phyloP scores from a whole-genome alignment of 345 rosid species.

The Bruguiera gymnorhiza region DNA sequence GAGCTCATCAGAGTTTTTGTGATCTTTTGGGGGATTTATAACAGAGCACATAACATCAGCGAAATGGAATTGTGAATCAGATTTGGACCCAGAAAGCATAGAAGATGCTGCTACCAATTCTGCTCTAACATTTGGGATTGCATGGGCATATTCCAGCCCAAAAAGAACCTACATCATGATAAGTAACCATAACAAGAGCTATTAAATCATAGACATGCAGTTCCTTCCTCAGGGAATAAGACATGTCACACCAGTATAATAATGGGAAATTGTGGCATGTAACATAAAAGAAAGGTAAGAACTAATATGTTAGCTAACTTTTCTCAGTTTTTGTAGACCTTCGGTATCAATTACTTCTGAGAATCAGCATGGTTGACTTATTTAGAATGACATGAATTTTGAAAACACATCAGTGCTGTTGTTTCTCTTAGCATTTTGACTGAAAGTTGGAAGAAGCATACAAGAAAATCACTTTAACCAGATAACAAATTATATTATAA shows the following conservation, averaged over 20 bases:
- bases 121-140: constrained; percentile 49
- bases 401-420: background rate
- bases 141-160: constrained; percentile 80
- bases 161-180: constrained; percentile 59
- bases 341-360: background rate
- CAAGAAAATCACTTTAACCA: background rate
- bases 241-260: background rate
- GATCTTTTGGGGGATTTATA: constrained; percentile 45
- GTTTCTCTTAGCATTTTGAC: background rate
- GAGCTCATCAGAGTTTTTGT: constrained; percentile 26
- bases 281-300: background rate
- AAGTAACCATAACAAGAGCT: constrained; percentile 6
- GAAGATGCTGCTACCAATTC: constrained; percentile 34
- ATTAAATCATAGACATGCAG: background rate
- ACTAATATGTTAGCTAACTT: background rate
- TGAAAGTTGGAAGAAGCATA: background rate
- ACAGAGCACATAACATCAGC: constrained; percentile 55
- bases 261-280: background rate
- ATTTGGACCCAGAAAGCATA: constrained; percentile 17
- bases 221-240: background rate
- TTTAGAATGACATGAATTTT: background rate
- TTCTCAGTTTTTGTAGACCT: background rate
- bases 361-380: background rate
- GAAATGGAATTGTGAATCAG: constrained; percentile 35
- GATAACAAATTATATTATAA: background rate